Evolutionary conservation across 2,329 filamentous ascomycete genomes (phyloP).

Genomic region (Claviceps maximensis): DNA sequence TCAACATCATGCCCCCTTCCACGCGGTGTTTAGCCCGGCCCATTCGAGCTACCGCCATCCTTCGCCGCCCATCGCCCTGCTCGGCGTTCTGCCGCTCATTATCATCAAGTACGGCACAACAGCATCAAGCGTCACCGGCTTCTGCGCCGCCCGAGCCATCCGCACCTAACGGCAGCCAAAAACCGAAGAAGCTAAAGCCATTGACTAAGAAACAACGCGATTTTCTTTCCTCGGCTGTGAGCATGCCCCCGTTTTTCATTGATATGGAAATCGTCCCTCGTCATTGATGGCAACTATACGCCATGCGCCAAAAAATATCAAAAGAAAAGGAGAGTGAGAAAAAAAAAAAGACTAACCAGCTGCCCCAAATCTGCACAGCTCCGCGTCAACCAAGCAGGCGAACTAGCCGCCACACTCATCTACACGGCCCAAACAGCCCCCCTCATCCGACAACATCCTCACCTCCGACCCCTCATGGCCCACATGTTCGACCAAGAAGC

Average conservation of each 20-base stretch:
- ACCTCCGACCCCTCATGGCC: slow-evolving; percentile 79
- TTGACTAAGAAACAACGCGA: slow-evolving; percentile 57
- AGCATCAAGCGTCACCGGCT: background rate
- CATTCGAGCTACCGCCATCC: slow-evolving; percentile 2
- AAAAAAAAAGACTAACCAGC: background rate
- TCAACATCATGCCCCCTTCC: slow-evolving; percentile 9
- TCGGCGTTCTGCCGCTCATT: slow-evolving; percentile 3
- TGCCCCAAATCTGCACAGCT: slow-evolving; percentile 35
- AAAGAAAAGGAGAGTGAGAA: background rate
- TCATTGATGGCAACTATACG: too few species aligned
- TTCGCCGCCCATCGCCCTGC: background rate
- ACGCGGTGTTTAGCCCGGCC: slow-evolving; percentile 9
- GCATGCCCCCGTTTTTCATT: slow-evolving; percentile 10
- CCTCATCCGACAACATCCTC: slow-evolving; percentile 67
- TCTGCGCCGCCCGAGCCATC: background rate
- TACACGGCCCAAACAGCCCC: slow-evolving; percentile 80
- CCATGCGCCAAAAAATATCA: background rate
- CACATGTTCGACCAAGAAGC: slow-evolving; percentile 99
- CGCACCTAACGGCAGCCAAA: background rate
- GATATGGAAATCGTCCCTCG: background rate
- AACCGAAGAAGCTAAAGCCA: slow-evolving; percentile 30
- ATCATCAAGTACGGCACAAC: slow-evolving; percentile 7
- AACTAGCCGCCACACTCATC: slow-evolving; percentile 91
- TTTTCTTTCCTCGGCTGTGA: slow-evolving; percentile 61
- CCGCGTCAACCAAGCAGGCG: slow-evolving; percentile 93